Evolutionary conservation across 805 yeast species (phyloP), one percentile per base, ranked within the genome.

Genomic region (Wickerhamomyces chaumierensis): DNA sequence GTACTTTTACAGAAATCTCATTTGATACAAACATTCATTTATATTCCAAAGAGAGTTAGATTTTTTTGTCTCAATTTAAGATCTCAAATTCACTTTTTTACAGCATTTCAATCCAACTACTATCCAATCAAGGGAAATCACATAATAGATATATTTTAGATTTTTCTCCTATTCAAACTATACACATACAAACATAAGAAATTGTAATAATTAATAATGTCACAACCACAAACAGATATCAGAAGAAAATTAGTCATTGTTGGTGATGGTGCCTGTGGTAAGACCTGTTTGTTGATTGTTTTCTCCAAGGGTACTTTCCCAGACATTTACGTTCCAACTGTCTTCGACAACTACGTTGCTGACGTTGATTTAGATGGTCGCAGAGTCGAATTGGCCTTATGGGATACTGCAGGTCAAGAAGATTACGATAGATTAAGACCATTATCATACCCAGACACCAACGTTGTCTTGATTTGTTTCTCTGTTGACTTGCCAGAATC

Each of bases 341-440:
- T 90, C 44, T 90, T 90, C 56, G 97, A 90, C 62, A 92, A 88
- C 70, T 92, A 90, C 63, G 96, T 90, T 53, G 94, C 96, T 35
- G 96, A 87, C 61, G 96, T 90, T 42, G 95, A 78, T 57, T 81
- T 81, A 42, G 90, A 82, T 53, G 94, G 94, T 37, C 82, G 90
- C 63, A 75, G 83, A 59, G 96, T 90, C 42, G 95, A 88, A 61
- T 69, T 87, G 62, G 95, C 95, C 7, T 69, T 87, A 49, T 87
- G 96, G 96, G 96, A 87, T 86, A 87, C 96, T 50, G 95, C 96
- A 40, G 96, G 96, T 48, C 96, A 87, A 74, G 96, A 87, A 70
- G 96, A 88, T 68, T 87, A 87, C 60, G 95, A 86, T 63, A 82
- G 95, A 63, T 69, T 85, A 52, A 81, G 95, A 65, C 95, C 95